Conservation (phyloP, 352 stramenopile species). For the Ophiocytium majus region DNA sequence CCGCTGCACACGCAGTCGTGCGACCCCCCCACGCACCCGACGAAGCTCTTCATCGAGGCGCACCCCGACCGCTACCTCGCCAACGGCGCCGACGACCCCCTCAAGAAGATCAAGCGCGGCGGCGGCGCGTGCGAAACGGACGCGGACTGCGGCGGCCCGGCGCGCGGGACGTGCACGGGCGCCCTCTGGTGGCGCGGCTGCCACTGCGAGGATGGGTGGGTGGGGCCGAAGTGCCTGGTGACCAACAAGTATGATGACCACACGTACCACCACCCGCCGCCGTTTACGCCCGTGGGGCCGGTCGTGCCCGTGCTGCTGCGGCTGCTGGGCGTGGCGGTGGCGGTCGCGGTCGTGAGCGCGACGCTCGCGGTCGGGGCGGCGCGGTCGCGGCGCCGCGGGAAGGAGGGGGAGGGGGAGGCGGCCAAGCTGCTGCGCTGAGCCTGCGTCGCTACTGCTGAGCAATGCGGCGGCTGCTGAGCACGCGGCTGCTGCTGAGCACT, state of each 20-base stretch:
- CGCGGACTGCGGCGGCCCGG: constrained; percentile 21
- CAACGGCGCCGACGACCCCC: constrained; percentile 15
- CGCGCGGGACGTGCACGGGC: neutral
- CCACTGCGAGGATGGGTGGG: constrained; percentile 44
- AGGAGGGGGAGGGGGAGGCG: no score
- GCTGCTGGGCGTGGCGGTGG: neutral
- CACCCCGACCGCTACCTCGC: constrained; percentile 56
- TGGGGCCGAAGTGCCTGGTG: constrained; percentile 46
- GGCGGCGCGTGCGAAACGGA: constrained; percentile 31
- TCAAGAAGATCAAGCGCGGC: constrained; percentile 28
- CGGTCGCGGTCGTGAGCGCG: neutral
- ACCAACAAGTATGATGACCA: constrained; percentile 48
- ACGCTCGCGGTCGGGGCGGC: neutral
- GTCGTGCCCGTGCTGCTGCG: neutral
- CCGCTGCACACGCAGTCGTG: constrained; percentile 48
- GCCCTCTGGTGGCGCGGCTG: constrained; percentile 4
- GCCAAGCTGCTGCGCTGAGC: no score
- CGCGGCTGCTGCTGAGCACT: no score
- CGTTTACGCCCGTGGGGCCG: neutral
- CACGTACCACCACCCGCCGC: constrained; percentile 19
- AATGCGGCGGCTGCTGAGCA: no score
- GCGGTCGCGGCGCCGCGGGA: neutral
- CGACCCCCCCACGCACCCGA: constrained; percentile 51
- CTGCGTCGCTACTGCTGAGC: no score
- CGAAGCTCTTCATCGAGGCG: constrained; percentile 56